Conservation (phyloP, 78 protist genomes). For the Monosiga brevicollis region DNA sequence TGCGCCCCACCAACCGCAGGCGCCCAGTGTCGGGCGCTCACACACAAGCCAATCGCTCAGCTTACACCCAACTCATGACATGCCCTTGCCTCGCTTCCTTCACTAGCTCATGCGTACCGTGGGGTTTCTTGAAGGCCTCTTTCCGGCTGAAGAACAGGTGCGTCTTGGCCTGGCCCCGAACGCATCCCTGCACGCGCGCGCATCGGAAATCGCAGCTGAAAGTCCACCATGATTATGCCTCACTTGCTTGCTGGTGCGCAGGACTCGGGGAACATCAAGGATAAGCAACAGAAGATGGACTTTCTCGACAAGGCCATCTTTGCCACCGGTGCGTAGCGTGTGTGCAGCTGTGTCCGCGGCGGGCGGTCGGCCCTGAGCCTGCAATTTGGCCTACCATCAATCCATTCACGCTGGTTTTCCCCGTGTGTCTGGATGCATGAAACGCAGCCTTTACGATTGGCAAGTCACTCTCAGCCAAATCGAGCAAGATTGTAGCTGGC, state of each 20-base stretch:
- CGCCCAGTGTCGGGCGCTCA: too few relatives aligned
- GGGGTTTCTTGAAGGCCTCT: conserved; percentile 29
- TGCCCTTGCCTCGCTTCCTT: too few relatives aligned
- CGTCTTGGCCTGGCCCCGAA: neutral
- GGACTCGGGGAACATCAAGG: conserved; percentile 8
- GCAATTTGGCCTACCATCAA: too few relatives aligned
- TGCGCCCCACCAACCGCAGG: too few relatives aligned
- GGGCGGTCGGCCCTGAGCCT: too few relatives aligned
- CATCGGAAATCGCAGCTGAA: neutral
- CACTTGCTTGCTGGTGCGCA: neutral
- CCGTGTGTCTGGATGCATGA: too few relatives aligned
- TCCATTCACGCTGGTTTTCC: too few relatives aligned
- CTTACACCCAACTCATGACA: too few relatives aligned
- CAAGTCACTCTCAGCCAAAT: conserved; percentile 3
- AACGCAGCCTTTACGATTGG: neutral
- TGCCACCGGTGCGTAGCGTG: too few relatives aligned
- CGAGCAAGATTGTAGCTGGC: conserved; percentile 52
- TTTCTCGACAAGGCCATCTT: conserved; percentile 37
- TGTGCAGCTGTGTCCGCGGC: too few relatives aligned
- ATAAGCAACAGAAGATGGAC: conserved; percentile 36
- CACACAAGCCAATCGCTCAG: too few relatives aligned
- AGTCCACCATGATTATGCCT: too few relatives aligned
- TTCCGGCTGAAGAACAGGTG: conserved; percentile 18
- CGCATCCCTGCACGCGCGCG: neutral
- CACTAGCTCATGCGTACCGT: conserved; percentile 17